A percentile compares a stretch with the other conserved stretches of the same genome.
Conservation (phyloP, 768 basidiomycete species). For the Tulasnella sp. region DNA sequence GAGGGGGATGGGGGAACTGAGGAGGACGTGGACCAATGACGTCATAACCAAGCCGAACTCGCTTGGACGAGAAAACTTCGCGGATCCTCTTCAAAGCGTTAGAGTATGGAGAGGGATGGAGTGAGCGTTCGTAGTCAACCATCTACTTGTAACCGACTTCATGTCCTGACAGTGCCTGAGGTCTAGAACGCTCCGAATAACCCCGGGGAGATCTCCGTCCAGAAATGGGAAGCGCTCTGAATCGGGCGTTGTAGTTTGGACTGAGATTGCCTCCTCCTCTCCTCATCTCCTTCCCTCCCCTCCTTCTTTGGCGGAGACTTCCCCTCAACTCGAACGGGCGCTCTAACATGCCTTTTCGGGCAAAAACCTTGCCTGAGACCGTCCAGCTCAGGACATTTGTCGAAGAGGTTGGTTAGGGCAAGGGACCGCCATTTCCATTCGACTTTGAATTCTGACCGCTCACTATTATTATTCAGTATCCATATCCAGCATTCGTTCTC, state of each 20-base stretch:
- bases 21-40: no score
- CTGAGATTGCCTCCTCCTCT: neutral
- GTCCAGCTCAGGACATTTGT: neutral
- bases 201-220: neutral
- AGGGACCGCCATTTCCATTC: neutral
- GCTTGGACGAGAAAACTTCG: no score
- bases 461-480: constrained; percentile 24
- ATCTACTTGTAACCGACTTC: neutral
- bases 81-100: no score
- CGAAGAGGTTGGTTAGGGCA: neutral
- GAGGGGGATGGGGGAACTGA: no score
- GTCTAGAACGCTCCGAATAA: neutral
- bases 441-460: neutral
- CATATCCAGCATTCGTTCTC: constrained; percentile 31
- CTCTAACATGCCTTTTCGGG: neutral
- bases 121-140: no score
- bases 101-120: no score
- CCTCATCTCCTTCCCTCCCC: neutral
- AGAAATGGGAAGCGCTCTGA: neutral
- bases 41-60: no score
- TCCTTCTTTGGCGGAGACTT: neutral
- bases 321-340: neutral
- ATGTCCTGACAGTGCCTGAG: neutral
- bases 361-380: neutral
- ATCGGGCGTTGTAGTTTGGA: neutral